These are phyloP conservation scores for Wallacemonas sp. DNA, from an alignment of 208 protist genomes.

Conservation along the genomic window DNA sequence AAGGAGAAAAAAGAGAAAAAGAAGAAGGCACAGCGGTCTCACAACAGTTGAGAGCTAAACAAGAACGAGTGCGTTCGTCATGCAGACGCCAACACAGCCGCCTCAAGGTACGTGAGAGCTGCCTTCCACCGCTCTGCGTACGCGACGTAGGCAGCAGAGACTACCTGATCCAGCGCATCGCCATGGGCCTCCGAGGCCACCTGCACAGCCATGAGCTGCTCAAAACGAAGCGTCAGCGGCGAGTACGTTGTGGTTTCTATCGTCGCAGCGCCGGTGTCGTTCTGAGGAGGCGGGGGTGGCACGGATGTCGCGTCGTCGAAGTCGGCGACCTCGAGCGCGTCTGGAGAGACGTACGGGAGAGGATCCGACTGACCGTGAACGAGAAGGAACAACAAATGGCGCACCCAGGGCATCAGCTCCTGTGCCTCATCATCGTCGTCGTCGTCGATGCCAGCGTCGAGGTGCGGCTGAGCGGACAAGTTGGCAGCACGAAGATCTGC, in stretches of 20 bases:
- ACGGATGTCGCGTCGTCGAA: not conserved
- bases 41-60: too few species aligned
- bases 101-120: constrained; percentile 12
- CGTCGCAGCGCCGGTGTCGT: not conserved
- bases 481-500: too few species aligned
- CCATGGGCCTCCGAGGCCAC: constrained; percentile 1
- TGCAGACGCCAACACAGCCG: too few species aligned
- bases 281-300: not conserved
- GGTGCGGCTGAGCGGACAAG: not conserved
- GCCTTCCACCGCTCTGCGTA: constrained; percentile 32
- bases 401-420: constrained; percentile 34
- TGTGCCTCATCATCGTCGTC: not conserved
- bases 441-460: not conserved
- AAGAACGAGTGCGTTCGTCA: too few species aligned
- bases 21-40: too few species aligned
- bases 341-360: constrained; percentile 19
- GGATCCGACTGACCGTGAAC: constrained; percentile 20
- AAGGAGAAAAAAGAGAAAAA: constrained; percentile 16
- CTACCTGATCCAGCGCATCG: constrained; percentile 18
- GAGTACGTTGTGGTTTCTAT: not conserved
- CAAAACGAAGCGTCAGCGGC: not conserved
- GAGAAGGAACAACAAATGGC: constrained; percentile 51
- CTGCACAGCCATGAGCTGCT: not conserved
- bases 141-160: constrained; percentile 20
- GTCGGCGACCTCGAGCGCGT: not conserved